phyloP scores from a whole-genome alignment of 352 stramenopile genomes.

The Globisporangium splendens region DNA sequence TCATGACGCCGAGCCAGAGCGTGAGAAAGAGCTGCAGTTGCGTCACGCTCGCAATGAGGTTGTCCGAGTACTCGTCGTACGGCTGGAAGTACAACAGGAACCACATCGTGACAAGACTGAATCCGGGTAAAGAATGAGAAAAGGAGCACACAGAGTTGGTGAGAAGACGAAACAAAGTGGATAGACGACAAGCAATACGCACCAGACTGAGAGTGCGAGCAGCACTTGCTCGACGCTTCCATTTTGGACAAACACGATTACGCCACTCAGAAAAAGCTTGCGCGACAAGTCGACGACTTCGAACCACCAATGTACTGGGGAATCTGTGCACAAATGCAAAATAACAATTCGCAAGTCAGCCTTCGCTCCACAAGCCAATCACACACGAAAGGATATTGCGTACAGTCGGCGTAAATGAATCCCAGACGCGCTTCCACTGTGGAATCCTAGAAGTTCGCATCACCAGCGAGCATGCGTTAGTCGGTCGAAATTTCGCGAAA shows the following conservation, averaged over 20 bases:
- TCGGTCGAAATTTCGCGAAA: background rate
- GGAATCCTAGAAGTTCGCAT: slow-evolving; percentile 36
- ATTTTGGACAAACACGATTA: slow-evolving; percentile 75
- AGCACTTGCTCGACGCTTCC: slow-evolving; percentile 69
- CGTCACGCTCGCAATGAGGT: slow-evolving; percentile 67
- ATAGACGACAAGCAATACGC: background rate
- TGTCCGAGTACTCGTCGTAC: slow-evolving; percentile 68
- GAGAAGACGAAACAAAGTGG: background rate
- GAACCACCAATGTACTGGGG: slow-evolving; percentile 73
- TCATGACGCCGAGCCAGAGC: slow-evolving; percentile 78
- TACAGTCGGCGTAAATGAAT: slow-evolving; percentile 82
- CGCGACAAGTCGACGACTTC: slow-evolving; percentile 75
- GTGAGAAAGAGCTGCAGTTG: slow-evolving; percentile 80
- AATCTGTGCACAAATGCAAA: slow-evolving; percentile 30
- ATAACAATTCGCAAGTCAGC: background rate
- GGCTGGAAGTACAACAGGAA: slow-evolving; percentile 77
- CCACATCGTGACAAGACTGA: slow-evolving; percentile 66
- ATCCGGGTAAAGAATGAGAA: background rate
- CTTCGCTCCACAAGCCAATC: background rate
- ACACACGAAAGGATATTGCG: slow-evolving; percentile 2
- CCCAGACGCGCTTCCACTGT: slow-evolving; percentile 60
- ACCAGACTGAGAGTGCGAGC: slow-evolving; percentile 63
- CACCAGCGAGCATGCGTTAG: background rate
- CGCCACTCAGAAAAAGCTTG: slow-evolving; percentile 70
- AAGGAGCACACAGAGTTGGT: background rate